phyloP scores from a whole-genome alignment of 306 rosid species.

The Arachis hypogaea region DNA sequence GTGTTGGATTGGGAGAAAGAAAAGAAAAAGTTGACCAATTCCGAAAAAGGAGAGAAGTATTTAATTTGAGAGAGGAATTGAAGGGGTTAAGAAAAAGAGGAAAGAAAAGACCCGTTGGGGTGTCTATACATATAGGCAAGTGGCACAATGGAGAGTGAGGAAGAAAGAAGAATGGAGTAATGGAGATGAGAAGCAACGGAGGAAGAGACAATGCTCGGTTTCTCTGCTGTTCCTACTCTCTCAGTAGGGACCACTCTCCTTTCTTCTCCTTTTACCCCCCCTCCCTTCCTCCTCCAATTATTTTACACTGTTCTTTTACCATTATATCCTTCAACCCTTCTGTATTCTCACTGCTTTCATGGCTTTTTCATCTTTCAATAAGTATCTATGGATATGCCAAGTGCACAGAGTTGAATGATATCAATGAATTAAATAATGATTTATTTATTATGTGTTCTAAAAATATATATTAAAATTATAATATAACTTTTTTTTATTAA shows the following conservation, averaged over 20 bases:
- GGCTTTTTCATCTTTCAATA: neutral
- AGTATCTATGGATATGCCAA: too few relatives aligned
- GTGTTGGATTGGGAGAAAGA: conserved; percentile 9
- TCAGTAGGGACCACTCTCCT: conserved; percentile 55
- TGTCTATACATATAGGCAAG: conserved; percentile 45
- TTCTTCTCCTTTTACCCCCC: neutral
- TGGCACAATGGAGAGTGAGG: conserved; percentile 25
- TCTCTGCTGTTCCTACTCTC: conserved; percentile 53
- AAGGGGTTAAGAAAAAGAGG: conserved; percentile 34
- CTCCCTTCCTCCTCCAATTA: conserved; percentile 44
- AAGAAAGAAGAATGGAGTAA: neutral
- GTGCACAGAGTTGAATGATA: too few relatives aligned
- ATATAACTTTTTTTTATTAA: too few relatives aligned
- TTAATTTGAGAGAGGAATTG: neutral
- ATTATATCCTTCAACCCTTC: conserved; percentile 31
- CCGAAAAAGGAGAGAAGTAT: conserved; percentile 11
- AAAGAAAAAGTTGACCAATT: conserved; percentile 39
- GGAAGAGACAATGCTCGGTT: conserved; percentile 71
- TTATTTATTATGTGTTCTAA: too few relatives aligned
- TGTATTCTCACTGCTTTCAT: neutral
- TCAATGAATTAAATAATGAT: too few relatives aligned
- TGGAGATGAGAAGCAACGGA: conserved; percentile 51
- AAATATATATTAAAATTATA: too few relatives aligned
- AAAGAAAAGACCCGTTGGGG: conserved; percentile 50
- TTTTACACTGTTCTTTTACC: conserved; percentile 48